Percentiles rank a stretch among this genome's conserved stretches.
These are phyloP conservation scores for Eleusine indica DNA, from an alignment of 176 grass and related monocot species.

Conservation along the genomic window DNA sequence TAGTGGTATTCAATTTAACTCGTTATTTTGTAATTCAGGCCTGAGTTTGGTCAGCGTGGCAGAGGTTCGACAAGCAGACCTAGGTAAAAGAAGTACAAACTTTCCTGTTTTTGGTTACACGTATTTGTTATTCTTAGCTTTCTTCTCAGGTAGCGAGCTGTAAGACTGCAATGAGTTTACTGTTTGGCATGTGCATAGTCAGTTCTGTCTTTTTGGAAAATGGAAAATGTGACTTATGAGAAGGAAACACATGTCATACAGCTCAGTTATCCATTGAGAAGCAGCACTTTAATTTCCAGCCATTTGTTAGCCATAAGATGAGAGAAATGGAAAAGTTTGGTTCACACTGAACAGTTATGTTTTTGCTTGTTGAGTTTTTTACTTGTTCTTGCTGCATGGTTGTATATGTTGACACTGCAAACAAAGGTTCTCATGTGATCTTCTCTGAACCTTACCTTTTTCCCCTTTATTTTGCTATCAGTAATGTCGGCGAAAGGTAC, in stretches of 20 bases:
- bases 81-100: constrained; percentile 46
- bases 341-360: background rate
- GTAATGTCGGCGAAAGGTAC: constrained; percentile 33
- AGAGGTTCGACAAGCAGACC: constrained; percentile 49
- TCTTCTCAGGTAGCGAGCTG: background rate
- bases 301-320: background rate
- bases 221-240: background rate
- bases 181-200: background rate
- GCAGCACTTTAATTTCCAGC: no score
- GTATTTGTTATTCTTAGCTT: background rate
- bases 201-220: constrained; percentile 1
- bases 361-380: background rate
- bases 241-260: background rate
- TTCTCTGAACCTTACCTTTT: background rate
- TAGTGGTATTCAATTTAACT: background rate
- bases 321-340: background rate
- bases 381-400: background rate
- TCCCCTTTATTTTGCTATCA: background rate
- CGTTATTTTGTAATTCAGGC: constrained; percentile 42
- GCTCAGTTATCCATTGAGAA: background rate
- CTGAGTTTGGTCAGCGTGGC: constrained; percentile 49
- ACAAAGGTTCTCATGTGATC: background rate
- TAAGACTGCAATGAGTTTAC: constrained; percentile 19
- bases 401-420: background rate
- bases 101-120: background rate